Evolutionary conservation across 805 yeast genomes (phyloP), one percentile per base, ranked within the genome.

Genomic region (Pichia scutulata): DNA sequence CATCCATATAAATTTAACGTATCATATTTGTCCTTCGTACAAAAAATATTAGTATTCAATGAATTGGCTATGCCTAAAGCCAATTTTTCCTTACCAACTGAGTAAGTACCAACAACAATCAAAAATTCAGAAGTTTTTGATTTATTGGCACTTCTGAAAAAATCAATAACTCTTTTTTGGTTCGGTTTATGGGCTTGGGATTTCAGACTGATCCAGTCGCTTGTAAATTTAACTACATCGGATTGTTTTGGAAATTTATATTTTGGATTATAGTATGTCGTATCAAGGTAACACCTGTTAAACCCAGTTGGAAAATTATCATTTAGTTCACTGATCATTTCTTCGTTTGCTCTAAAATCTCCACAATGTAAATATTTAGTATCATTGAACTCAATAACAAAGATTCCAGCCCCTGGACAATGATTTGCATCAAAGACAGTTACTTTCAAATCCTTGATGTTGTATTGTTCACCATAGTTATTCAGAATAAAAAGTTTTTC

Each of bases 331-430:
- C 59, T 53, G 16, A 84, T 64, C 66, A 86, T 81, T 4, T 60
- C 57, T 36, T 67, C 66, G 55, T 77, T 76, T 12, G 89, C 89
- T 51, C 99, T 70, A 60, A 92, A 93, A 67, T 93, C 99, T 2
- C 99, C 99, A 47, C 97, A 89, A 64, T 93, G 99, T 30, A 93
- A 67, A 4, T 75, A 71, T 41, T 66, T 67, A 18, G 65, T 61
- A 0, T 65, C 43, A 0, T 69, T 63, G 4, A 75, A 66, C 58
- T 82, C 84, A 58, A 88, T 85, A 13, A 89, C 66, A 52, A 90
- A 86, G 0, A 93, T 77, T 0, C 80, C 88, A 3, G 97, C 88
- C 2, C 99, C 99, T 1, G 99, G 99, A 66, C 99, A 93, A 67
- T 93, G 99, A 58, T 93, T 92, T 0, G 98, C 99, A 57, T 87